Percentiles rank a stretch among this genome's conserved stretches.
These are phyloP conservation scores for Aspergillus glaucus DNA, from an alignment of 2,329 filamentous ascomycete genomes.

Conservation along the genomic window DNA sequence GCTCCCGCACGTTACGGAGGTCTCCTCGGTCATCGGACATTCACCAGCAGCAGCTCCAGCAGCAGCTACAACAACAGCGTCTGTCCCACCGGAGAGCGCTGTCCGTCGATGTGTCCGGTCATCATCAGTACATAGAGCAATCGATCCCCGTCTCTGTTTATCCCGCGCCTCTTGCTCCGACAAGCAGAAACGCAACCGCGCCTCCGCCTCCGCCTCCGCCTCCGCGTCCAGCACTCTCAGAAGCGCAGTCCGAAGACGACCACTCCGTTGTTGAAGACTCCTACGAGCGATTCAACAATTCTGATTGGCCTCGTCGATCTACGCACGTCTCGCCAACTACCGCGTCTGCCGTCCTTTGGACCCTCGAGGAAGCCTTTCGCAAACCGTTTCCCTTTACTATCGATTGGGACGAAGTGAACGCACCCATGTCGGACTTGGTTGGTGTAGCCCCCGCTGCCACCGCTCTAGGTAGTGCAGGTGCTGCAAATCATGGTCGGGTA, in stretches of 20 bases:
- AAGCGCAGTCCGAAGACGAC: conserved; percentile 23
- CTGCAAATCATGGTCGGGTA: conserved; percentile 48
- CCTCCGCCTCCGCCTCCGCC: conserved; percentile 16
- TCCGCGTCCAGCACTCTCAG: conserved; percentile 26
- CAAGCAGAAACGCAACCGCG: conserved; percentile 3
- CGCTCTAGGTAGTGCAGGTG: conserved; percentile 8
- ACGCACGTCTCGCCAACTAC: conserved; percentile 72
- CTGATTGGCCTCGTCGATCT: conserved; percentile 48
- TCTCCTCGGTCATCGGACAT: conserved; percentile 45
- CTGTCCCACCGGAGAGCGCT: conserved; percentile 34
- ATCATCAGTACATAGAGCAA: conserved; percentile 5
- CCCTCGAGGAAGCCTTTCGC: conserved; percentile 83
- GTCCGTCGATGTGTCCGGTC: conserved; percentile 39
- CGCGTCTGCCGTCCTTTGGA: conserved; percentile 83
- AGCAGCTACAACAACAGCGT: conserved; percentile 17
- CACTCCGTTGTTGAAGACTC: conserved; percentile 27
- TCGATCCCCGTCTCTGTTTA: conserved; percentile 24
- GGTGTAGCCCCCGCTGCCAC: conserved; percentile 46
- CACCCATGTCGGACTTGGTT: conserved; percentile 81
- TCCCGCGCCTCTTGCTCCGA: conserved; percentile 9
- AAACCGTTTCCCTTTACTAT: conserved; percentile 76
- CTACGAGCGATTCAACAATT: conserved; percentile 28
- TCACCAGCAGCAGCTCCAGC: neutral
- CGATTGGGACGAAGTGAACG: conserved; percentile 80
- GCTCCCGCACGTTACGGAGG: conserved; percentile 48